Base-by-base conservation (phyloP, 805 yeast species). In the Lipomyces spencermartinsiae region DNA sequence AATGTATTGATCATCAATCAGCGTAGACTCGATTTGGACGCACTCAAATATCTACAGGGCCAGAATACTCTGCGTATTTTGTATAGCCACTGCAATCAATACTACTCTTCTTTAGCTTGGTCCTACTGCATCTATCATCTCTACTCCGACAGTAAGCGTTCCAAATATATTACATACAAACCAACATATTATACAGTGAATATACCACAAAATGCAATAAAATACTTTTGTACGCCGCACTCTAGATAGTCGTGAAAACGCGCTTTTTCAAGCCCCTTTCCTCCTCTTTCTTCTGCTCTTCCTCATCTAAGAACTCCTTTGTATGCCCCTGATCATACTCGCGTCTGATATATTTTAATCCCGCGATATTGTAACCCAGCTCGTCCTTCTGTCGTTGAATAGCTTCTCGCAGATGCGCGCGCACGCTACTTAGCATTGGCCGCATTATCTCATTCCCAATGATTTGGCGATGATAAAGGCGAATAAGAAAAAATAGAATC, bases 281-380 rank as follows among this genome's bases (percentile, higher is more conserved):
- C 34, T 84, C 86, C 67, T 83, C 82, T 64, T 80, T 81, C 64
- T 79, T 78, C 68, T 85, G 88, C 71, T 87, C 89, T 35, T 81
- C 82, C 60, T 86, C 91, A 74, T 91, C 97, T 59, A 86, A 83
- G 75, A 87, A 93, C 76, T 89, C 92, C 43, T 85, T 83, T 73
- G 84, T 87, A 76, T 94, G 98, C 56, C 83, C 83, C 75, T 88
- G 78, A 67, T 87, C 86, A 97, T 97, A 93, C 78, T 90, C 92
- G 57, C 84, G 86, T 76, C 87, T 88, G 68, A 91, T 78, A 73
- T 86, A 90, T 73, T 85, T 86, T 77, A 95, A 81, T 3, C 97
- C 98, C 69, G 91, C 93, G 22, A 92, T 82, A 75, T 95, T 95
- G 81, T 85, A 89, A 9, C 98, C 98, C 58, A 95, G 82, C 67